Conservation (phyloP, 169 alveolate species). For the Perkinsus olseni region DNA sequence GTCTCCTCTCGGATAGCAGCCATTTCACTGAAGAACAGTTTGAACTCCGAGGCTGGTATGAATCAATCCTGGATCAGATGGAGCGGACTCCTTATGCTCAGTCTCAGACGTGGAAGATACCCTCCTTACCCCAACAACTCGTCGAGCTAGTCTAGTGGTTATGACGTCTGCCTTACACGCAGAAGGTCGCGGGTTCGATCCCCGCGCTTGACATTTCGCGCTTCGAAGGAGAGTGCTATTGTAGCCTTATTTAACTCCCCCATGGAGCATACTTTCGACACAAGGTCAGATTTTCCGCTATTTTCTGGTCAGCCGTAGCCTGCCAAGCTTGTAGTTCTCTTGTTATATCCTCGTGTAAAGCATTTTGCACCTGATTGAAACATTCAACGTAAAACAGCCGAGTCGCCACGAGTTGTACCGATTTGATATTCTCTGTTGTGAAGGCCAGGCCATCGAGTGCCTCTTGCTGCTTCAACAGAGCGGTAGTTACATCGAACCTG, state of each 20-base stretch:
- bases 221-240: too few relatives aligned
- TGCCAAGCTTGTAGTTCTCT: background rate
- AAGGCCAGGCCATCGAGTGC: background rate
- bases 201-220: too few relatives aligned
- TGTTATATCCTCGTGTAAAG: background rate
- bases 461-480: background rate
- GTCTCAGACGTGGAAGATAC: background rate
- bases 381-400: background rate
- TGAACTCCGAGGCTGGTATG: too few relatives aligned
- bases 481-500: background rate
- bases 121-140: background rate
- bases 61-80: too few relatives aligned
- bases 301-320: background rate
- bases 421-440: background rate
- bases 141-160: slow-evolving; percentile 31
- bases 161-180: slow-evolving; percentile 63
- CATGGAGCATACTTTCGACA: background rate
- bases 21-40: background rate
- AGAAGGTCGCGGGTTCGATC: slow-evolving; percentile 66
- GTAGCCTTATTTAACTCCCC: too few relatives aligned
- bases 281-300: background rate
- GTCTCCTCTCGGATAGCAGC: background rate
- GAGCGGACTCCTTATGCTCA: background rate
- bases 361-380: background rate
- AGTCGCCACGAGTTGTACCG: background rate